phyloP scores from a whole-genome alignment of 2,329 filamentous ascomycete species.

The Penicillium sp. region DNA sequence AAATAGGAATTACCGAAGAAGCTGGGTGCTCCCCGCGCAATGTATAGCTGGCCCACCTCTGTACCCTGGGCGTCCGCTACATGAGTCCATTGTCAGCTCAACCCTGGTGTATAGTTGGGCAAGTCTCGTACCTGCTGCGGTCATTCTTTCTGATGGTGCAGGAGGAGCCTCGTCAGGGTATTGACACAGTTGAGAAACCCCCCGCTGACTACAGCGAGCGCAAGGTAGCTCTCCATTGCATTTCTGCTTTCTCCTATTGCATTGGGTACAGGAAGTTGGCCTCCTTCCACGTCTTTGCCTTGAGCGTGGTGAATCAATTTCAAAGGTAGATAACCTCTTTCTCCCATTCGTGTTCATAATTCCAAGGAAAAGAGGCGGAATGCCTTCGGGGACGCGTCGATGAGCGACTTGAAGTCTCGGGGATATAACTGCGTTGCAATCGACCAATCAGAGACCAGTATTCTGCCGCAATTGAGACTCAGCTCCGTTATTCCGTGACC shows the following conservation, averaged over 20 bases:
- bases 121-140: slow-evolving; percentile 5
- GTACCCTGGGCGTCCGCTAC: slow-evolving; percentile 10
- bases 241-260: slow-evolving; percentile 17
- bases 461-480: too few relatives aligned
- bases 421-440: too few relatives aligned
- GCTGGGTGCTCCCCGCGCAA: slow-evolving; percentile 31
- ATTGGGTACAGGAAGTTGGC: slow-evolving; percentile 15
- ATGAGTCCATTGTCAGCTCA: not conserved
- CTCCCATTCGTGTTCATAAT: not conserved
- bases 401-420: too few relatives aligned
- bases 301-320: not conserved
- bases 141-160: not conserved
- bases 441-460: too few relatives aligned
- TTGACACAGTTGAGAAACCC: slow-evolving; percentile 12
- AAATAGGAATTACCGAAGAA: slow-evolving; percentile 35
- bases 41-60: slow-evolving; percentile 30
- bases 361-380: not conserved
- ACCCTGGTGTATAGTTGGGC: not conserved
- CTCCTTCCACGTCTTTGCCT: slow-evolving; percentile 13
- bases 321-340: not conserved
- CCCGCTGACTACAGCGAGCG: slow-evolving; percentile 11
- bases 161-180: slow-evolving; percentile 3
- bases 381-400: too few relatives aligned
- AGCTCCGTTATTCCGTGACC: too few relatives aligned
- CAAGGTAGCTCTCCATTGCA: slow-evolving; percentile 13